These are phyloP conservation scores for Talaromyces adpressus DNA, from an alignment of 495 filamentous ascomycete genomes.

Conservation along the genomic window DNA sequence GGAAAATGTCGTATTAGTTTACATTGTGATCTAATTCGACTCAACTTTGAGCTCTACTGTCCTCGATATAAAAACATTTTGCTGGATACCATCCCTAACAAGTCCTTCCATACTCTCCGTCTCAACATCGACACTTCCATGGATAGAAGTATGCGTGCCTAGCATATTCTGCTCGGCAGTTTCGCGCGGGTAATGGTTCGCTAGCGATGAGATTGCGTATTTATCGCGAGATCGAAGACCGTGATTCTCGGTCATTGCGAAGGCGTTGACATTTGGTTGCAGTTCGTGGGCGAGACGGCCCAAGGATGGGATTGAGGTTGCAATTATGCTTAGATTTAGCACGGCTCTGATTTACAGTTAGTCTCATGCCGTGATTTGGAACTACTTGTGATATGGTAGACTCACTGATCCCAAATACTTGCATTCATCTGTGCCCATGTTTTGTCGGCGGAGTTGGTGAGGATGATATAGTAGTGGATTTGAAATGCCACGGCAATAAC, in stretches of 20 bases:
- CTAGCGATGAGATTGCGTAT: slow-evolving; percentile 15
- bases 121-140: slow-evolving; percentile 18
- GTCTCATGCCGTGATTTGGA: not conserved
- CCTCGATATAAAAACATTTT: slow-evolving; percentile 16
- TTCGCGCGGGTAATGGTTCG: slow-evolving; percentile 7
- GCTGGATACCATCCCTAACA: slow-evolving; percentile 11
- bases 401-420: slow-evolving; percentile 22
- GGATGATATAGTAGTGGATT: slow-evolving; percentile 13
- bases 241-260: slow-evolving; percentile 25
- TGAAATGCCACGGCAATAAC: slow-evolving; percentile 14
- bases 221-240: slow-evolving; percentile 5
- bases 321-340: slow-evolving; percentile 23
- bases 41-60: slow-evolving; percentile 20
- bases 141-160: slow-evolving; percentile 10
- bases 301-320: slow-evolving; percentile 28
- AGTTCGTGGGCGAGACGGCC: slow-evolving; percentile 31
- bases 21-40: not conserved
- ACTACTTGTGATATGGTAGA: not conserved
- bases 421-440: slow-evolving; percentile 17
- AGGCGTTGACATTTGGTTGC: slow-evolving; percentile 12
- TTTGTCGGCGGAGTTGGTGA: slow-evolving; percentile 12
- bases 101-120: slow-evolving; percentile 18
- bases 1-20: not conserved
- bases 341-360: slow-evolving; percentile 12
- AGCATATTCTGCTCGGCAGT: slow-evolving; percentile 5